Base-by-base conservation (phyloP, 2,329 filamentous ascomycete genomes). In the Fusarium sp. region DNA sequence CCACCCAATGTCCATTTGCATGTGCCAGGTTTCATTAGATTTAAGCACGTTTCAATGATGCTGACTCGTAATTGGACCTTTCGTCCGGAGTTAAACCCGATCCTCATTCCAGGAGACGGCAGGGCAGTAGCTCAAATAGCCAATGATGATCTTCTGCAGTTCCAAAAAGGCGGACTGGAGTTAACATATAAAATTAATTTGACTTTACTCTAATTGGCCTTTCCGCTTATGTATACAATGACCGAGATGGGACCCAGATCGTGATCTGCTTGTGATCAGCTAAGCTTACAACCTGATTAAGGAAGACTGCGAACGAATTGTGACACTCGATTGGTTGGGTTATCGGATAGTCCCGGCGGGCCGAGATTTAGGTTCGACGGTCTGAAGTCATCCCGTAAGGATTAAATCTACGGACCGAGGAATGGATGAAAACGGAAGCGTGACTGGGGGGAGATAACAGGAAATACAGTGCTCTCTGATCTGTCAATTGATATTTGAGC, bases 401-500 rank as follows among this genome's bases (percentile, higher is more conserved):
- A 18, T 6, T 18, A 29, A 29, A 29, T 29, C 27, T 29, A 29
- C 10, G 10, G 27, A 29, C 10, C 10, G 27, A 29, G 27, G 27
- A 29, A 11, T 29, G 27, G 5, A 29, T 11, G 32, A 11, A 38
- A n/a, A 38, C 32, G 1, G 32, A 38, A 4, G 5, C 9, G 3
- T 38, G 9, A 9, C 16, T 18, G 2, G 32, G 5, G 5, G 16
- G 16, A 6, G 32, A 38, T 11, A 11, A 38, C 16, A 0, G 5
- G 16, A 2, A 11, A 18, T n/a, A 1, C 32, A 6, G n/a, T 38
- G 5, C 16, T 11, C 16, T 38, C 5, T 38, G 10, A 18, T 3
- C 2, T 11, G 32, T 11, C 3, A 38, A 11, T 11, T 38, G 1
- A 12, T n/a, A 1, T 12, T 18, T n/a, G 6, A 38, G 0, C 18